These are phyloP conservation scores for Pythium brachiatum DNA, from an alignment of 352 stramenopile genomes.

Conservation along the genomic window DNA sequence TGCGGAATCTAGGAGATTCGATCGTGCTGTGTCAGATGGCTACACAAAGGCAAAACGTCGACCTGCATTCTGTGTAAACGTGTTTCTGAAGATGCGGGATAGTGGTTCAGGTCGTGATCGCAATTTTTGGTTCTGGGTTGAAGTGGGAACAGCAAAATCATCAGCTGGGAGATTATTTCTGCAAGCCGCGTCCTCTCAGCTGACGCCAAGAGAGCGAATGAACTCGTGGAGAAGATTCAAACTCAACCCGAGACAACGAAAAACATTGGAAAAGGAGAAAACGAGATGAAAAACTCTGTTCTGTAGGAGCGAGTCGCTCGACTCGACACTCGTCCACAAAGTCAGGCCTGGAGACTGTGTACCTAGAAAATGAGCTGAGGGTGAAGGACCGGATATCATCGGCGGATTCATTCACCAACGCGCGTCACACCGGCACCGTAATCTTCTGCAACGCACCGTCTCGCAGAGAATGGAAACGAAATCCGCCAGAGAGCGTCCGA, in stretches of 20 bases:
- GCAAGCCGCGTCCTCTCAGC: neutral
- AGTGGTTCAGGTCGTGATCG: neutral
- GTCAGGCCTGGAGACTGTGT: no score
- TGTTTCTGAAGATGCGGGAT: neutral
- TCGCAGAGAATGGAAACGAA: neutral
- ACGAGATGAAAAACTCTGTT: neutral
- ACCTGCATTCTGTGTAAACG: conserved; percentile 1
- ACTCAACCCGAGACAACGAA: neutral
- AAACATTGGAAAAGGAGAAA: neutral
- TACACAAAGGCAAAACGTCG: conserved; percentile 9
- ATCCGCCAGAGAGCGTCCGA: neutral
- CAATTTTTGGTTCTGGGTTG: neutral
- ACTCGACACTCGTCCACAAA: no score
- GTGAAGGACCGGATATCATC: neutral
- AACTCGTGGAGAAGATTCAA: neutral
- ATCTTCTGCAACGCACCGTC: conserved; percentile 1
- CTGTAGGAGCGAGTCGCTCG: no score
- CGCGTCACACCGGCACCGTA: neutral
- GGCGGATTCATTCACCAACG: neutral
- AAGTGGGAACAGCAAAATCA: neutral
- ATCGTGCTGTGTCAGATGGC: conserved; percentile 7
- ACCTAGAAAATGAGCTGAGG: neutral
- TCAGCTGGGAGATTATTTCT: no score
- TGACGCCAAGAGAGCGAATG: neutral
- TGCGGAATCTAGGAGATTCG: conserved; percentile 25